Conservation (phyloP, 225 moss, liverwort and hornwort species). For the Antitrichia curtipendula region DNA sequence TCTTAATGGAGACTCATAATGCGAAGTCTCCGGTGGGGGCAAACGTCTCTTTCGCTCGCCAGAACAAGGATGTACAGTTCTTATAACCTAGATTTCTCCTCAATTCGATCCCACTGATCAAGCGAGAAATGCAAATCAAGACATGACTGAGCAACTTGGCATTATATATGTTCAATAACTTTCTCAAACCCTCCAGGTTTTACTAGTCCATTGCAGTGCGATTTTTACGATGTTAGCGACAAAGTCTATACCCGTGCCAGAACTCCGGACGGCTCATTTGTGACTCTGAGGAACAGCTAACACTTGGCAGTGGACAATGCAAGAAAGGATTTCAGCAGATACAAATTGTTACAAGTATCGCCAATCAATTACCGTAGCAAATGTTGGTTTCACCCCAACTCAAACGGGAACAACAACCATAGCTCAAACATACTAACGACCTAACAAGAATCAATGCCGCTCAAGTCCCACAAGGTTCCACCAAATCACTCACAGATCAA, state of each 20-base stretch:
- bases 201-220: background rate
- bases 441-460: background rate
- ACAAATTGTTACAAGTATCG: background rate
- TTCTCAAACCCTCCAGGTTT: background rate
- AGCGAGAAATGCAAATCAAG: background rate
- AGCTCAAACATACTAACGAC: background rate
- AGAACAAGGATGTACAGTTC: background rate
- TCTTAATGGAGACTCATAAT: background rate
- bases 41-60: background rate
- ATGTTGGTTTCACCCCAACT: background rate
- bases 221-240: background rate
- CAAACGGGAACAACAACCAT: background rate
- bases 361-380: background rate
- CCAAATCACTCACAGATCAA: background rate
- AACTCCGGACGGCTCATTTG: background rate
- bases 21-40: background rate
- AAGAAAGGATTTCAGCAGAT: background rate
- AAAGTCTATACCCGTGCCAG: background rate
- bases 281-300: background rate
- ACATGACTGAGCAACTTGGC: background rate
- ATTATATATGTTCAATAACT: background rate
- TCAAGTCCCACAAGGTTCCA: background rate
- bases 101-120: background rate
- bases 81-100: background rate
- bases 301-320: background rate